A percentile compares a stretch with the other conserved stretches of the same genome.
Evolutionary conservation across 352 stramenopile species (phyloP).

Genomic region (Pythium folliculosum): DNA sequence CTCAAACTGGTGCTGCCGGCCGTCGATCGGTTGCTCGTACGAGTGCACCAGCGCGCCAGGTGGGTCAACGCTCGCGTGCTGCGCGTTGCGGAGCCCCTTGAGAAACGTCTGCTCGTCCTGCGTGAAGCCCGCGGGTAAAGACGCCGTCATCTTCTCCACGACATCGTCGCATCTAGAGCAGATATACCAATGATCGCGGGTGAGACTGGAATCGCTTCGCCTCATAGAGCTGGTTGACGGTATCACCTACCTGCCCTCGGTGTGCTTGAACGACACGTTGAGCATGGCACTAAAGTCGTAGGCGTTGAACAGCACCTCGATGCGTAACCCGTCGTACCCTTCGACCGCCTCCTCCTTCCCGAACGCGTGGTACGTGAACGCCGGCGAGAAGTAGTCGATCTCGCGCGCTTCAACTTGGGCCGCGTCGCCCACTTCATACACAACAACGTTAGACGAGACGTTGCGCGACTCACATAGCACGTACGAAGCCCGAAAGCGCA

Average conservation of each 20-base stretch:
- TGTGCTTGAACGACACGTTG: constrained; percentile 52
- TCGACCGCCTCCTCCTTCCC: constrained; percentile 71
- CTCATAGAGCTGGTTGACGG: too few species aligned
- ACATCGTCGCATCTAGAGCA: constrained; percentile 50
- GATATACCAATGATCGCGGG: too few species aligned
- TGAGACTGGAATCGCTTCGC: too few species aligned
- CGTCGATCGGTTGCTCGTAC: constrained; percentile 38
- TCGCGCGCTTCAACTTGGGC: constrained; percentile 44
- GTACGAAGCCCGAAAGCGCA: neutral
- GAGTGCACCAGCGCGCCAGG: constrained; percentile 42
- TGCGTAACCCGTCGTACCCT: constrained; percentile 58
- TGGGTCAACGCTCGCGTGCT: constrained; percentile 36
- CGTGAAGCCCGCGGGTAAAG: constrained; percentile 45
- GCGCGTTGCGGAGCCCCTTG: constrained; percentile 17
- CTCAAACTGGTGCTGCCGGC: constrained; percentile 45
- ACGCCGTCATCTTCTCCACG: constrained; percentile 47
- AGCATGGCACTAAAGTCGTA: constrained; percentile 67
- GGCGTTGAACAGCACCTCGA: constrained; percentile 63
- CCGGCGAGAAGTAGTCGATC: constrained; percentile 57
- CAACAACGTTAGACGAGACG: neutral
- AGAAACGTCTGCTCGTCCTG: constrained; percentile 41
- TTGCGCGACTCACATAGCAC: neutral
- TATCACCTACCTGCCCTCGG: constrained; percentile 39
- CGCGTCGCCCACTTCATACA: constrained; percentile 38
- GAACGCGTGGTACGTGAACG: constrained; percentile 85